phyloP scores from a whole-genome alignment of 139 green algal species.

The Picochlorum sp. region DNA sequence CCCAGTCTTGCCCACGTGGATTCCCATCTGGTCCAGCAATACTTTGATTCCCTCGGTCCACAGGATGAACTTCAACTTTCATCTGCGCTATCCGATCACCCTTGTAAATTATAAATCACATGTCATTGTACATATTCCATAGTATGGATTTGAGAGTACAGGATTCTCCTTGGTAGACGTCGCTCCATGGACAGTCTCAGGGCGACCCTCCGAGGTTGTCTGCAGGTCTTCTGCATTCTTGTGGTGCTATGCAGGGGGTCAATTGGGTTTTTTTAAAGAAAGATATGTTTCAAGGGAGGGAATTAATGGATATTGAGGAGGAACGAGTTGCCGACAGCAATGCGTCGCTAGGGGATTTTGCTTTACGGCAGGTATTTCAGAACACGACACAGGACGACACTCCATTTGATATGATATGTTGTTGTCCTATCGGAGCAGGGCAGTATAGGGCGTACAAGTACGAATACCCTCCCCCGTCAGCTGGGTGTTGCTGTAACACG shows the following conservation, averaged over 20 bases:
- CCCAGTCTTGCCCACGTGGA: conserved; percentile 36
- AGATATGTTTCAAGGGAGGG: too few species aligned
- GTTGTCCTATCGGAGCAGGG: neutral
- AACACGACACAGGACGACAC: neutral
- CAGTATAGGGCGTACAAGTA: neutral
- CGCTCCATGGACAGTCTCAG: too few species aligned
- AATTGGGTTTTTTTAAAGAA: too few species aligned
- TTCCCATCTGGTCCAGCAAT: neutral
- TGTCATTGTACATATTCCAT: neutral
- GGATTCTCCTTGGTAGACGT: too few species aligned
- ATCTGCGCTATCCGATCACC: neutral
- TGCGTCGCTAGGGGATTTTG: too few species aligned
- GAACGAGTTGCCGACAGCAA: too few species aligned
- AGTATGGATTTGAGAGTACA: too few species aligned
- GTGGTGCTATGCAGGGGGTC: too few species aligned
- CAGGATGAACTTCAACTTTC: conserved; percentile 27
- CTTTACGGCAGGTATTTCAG: neutral
- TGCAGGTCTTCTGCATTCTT: too few species aligned
- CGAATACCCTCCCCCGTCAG: neutral
- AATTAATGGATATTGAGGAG: too few species aligned
- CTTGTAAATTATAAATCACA: conserved; percentile 10
- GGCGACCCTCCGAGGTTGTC: too few species aligned
- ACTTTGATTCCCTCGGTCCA: conserved; percentile 12
- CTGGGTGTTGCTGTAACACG: neutral
- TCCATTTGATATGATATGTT: neutral